phyloP scores from a whole-genome alignment of 306 rosid genomes.

The Comarum palustre region DNA sequence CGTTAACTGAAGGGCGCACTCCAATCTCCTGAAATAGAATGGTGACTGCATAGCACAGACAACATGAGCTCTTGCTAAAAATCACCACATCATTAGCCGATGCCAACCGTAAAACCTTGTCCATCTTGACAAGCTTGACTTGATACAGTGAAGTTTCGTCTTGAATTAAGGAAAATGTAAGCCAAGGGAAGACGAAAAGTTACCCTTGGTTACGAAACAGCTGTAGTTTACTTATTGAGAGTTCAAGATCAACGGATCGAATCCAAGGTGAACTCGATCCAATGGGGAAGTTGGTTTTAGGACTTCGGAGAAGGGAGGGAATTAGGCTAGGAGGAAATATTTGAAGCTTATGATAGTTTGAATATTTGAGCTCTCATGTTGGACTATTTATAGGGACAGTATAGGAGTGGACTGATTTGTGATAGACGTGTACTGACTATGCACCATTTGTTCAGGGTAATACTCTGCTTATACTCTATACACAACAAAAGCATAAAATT shows the following conservation, averaged over 20 bases:
- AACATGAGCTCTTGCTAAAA: conserved; percentile 92
- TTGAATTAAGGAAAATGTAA: conserved; percentile 1
- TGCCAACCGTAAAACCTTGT: conserved; percentile 75
- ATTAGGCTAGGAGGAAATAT: conserved; percentile 32
- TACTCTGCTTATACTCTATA: conserved; percentile 24
- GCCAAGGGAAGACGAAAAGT: not conserved
- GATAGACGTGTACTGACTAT: conserved; percentile 35
- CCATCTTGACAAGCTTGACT: conserved; percentile 47
- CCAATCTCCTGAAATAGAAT: conserved; percentile 65
- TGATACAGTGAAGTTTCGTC: not conserved
- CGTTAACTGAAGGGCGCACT: conserved; percentile 58
- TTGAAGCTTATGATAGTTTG: conserved; percentile 46
- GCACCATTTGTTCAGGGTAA: conserved; percentile 36
- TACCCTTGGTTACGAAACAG: conserved; percentile 14
- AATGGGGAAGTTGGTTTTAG: conserved; percentile 39
- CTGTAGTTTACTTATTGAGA: conserved; percentile 25
- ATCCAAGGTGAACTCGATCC: conserved; percentile 51
- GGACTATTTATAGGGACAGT: conserved; percentile 80
- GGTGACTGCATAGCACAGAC: conserved; percentile 77
- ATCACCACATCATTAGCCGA: conserved; percentile 84
- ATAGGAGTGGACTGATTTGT: conserved; percentile 16
- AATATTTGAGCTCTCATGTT: conserved; percentile 42
- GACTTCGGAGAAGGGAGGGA: conserved; percentile 37
- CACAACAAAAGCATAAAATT: conserved; percentile 31
- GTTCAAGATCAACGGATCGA: conserved; percentile 49